Evolutionary conservation across 768 basidiomycete genomes (phyloP).

Genomic region (Boletus sensibilis): DNA sequence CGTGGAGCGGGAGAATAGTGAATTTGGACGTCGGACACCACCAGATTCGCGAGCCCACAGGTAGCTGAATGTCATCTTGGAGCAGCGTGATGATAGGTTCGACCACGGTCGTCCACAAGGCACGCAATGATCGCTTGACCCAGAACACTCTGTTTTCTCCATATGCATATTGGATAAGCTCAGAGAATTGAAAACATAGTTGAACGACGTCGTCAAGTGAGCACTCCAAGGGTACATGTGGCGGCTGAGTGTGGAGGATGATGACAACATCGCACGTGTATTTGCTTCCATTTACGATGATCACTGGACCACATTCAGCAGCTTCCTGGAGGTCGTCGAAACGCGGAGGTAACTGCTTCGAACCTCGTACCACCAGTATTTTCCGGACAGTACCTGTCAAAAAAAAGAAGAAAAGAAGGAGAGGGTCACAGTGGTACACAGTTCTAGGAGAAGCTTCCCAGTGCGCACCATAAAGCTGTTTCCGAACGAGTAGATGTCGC

Average conservation of each 20-base stretch:
- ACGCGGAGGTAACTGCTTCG: not conserved
- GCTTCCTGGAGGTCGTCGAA: not conserved
- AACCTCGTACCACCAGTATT: not conserved
- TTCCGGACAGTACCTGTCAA: not conserved
- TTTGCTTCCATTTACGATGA: not conserved
- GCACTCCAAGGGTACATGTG: not conserved
- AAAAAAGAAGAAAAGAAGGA: too few species aligned
- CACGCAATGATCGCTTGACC: not conserved
- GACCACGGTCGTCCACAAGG: not conserved
- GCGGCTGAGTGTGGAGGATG: not conserved
- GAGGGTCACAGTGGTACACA: not conserved
- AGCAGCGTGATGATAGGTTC: not conserved
- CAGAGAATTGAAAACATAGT: not conserved
- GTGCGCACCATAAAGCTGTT: constrained; percentile 1
- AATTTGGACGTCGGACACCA: not conserved
- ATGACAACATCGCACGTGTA: not conserved
- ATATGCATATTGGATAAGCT: not conserved
- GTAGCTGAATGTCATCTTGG: not conserved
- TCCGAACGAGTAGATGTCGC: constrained; percentile 10
- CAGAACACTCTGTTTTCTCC: not conserved
- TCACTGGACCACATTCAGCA: not conserved
- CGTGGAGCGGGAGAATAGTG: too few species aligned
- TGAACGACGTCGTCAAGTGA: not conserved
- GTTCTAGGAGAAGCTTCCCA: not conserved
- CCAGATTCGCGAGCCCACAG: not conserved